phyloP scores from a whole-genome alignment of 2,329 filamentous ascomycete genomes.

The Pleurostoma richardsiae region DNA sequence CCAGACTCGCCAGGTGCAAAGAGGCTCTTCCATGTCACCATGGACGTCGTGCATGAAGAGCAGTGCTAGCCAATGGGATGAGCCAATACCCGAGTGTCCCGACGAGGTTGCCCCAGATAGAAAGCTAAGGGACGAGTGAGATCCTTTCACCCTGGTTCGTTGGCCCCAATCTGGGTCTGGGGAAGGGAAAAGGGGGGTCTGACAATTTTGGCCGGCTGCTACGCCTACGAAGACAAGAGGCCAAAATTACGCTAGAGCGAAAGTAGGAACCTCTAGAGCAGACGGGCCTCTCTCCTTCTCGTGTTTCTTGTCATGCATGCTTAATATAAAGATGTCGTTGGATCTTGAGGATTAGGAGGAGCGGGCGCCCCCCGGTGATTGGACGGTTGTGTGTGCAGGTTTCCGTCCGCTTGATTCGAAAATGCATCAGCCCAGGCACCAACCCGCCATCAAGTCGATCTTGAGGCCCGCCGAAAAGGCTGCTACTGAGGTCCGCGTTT shows the following conservation, averaged over 20 bases:
- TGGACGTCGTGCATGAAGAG: slow-evolving; percentile 8
- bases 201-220: too few species aligned
- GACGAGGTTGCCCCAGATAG: neutral
- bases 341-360: slow-evolving; percentile 12
- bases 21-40: neutral
- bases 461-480: too few species aligned
- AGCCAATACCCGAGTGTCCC: slow-evolving; percentile 9
- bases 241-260: too few species aligned
- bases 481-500: too few species aligned
- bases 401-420: slow-evolving; percentile 27
- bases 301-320: slow-evolving; percentile 22
- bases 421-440: slow-evolving; percentile 18
- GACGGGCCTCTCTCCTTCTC: neutral
- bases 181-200: too few species aligned
- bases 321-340: slow-evolving; percentile 22
- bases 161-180: too few species aligned
- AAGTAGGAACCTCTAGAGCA: too few species aligned
- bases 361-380: slow-evolving; percentile 10
- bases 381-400: slow-evolving; percentile 29
- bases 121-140: neutral
- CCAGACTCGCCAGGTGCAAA: neutral
- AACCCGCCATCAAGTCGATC: slow-evolving; percentile 6
- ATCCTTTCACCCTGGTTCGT: neutral
- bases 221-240: too few species aligned
- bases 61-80: slow-evolving; percentile 7